phyloP scores from a whole-genome alignment of 148 eudicot species.

The Fagopyrum homotropicum region DNA sequence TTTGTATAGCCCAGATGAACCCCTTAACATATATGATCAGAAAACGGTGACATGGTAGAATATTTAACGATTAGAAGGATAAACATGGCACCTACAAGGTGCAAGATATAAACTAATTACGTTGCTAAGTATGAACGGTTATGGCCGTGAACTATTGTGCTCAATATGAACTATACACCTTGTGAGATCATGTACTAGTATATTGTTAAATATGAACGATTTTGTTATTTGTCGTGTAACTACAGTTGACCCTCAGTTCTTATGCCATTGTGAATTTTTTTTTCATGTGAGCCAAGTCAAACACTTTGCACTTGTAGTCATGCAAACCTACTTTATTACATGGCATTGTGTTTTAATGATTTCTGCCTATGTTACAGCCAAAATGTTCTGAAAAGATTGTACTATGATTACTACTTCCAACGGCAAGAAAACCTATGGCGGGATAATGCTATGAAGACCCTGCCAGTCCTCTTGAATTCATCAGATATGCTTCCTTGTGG shows the following conservation, averaged over 20 bases:
- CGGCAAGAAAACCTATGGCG: conserved; percentile 95
- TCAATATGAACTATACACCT: no score
- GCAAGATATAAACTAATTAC: no score
- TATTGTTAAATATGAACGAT: no score
- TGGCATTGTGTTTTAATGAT: not conserved
- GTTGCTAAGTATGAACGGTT: no score
- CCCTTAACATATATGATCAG: no score
- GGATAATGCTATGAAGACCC: conserved; percentile 86
- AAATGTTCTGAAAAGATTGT: conserved; percentile 76
- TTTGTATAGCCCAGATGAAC: no score
- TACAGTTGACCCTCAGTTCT: not conserved
- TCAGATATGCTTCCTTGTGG: conserved; percentile 97
- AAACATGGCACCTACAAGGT: no score
- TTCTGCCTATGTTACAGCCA: conserved; percentile 40
- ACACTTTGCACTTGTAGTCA: not conserved
- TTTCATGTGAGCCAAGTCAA: not conserved
- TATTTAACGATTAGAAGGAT: no score
- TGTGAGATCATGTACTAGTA: no score
- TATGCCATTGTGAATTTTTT: not conserved
- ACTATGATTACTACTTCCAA: conserved; percentile 92
- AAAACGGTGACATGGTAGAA: no score
- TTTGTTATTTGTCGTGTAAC: not conserved
- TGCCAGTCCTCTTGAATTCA: conserved; percentile 86
- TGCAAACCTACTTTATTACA: not conserved
- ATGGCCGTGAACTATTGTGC: no score